phyloP scores from a whole-genome alignment of 2,329 filamentous ascomycete genomes.

The Rhytidhysteron rufulum region DNA sequence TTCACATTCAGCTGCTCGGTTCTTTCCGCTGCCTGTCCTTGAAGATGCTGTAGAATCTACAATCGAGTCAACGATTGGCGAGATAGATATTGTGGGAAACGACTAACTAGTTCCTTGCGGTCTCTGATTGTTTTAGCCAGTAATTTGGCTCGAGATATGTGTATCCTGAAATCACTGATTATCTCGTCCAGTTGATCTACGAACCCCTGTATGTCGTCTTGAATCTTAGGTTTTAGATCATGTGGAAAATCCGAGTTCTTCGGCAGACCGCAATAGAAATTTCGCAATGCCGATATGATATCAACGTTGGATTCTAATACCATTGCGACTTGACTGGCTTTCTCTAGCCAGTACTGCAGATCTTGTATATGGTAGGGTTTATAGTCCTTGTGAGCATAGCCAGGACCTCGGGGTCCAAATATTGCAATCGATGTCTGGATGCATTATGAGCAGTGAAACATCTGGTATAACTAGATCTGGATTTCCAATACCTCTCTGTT shows the following conservation, averaged over 20 bases:
- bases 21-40: not conserved
- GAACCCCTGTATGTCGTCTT: not conserved
- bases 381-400: not conserved
- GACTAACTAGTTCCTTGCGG: not conserved
- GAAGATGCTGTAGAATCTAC: not conserved
- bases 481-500: slow-evolving; percentile 5
- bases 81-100: not conserved
- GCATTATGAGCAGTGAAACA: no score
- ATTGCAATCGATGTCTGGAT: no score
- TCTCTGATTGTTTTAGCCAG: not conserved
- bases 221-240: not conserved
- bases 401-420: not conserved
- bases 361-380: not conserved
- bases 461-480: not conserved
- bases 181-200: not conserved
- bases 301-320: not conserved
- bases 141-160: not conserved
- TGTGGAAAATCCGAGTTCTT: not conserved
- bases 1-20: not conserved
- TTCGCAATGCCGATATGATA: not conserved
- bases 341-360: not conserved
- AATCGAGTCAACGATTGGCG: not conserved
- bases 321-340: not conserved
- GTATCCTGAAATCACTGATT: not conserved
- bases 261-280: not conserved